Percentiles rank a stretch among this genome's conserved stretches.
These are phyloP conservation scores for Parastagonospora avenae DNA, from an alignment of 2,329 filamentous ascomycete species.

Conservation along the genomic window DNA sequence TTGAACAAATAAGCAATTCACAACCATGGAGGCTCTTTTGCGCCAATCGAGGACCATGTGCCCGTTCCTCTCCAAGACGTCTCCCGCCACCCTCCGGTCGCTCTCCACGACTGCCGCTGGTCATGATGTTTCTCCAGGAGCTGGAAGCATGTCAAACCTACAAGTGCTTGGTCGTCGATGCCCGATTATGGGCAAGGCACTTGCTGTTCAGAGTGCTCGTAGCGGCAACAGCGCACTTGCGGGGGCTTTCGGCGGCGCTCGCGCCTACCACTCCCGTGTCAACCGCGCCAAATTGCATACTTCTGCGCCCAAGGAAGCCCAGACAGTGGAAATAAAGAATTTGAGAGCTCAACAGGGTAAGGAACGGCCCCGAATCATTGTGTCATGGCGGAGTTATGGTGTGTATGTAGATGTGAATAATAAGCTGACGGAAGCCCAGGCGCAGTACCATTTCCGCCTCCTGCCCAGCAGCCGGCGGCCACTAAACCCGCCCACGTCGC, in stretches of 20 bases:
- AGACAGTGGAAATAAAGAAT: conserved; percentile 67
- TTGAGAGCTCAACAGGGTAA: conserved; percentile 50
- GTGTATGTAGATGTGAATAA: not conserved
- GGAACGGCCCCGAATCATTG: not conserved
- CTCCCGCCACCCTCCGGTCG: conserved; percentile 86
- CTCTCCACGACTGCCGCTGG: conserved; percentile 76
- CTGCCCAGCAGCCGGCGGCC: conserved; percentile 30
- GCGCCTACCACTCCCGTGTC: conserved; percentile 56
- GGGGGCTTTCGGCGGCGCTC: conserved; percentile 56
- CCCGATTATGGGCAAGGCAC: conserved; percentile 97
- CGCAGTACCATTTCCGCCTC: conserved; percentile 34
- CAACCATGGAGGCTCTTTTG: conserved; percentile 85
- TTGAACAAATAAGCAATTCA: conserved; percentile 15
- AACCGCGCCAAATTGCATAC: conserved; percentile 81
- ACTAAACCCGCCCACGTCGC: conserved; percentile 39
- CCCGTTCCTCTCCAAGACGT: conserved; percentile 94
- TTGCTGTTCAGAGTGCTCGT: conserved; percentile 76
- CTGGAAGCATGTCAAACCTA: conserved; percentile 94
- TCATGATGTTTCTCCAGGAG: conserved; percentile 73
- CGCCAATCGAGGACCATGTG: conserved; percentile 97
- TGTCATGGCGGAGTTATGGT: not conserved
- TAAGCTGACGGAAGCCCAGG: conserved; percentile 26
- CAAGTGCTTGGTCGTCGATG: conserved; percentile 93
- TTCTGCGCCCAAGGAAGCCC: conserved; percentile 75
- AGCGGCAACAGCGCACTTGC: conserved; percentile 52